Evolutionary conservation across 768 basidiomycete genomes (phyloP).

Genomic region (Megacollybia marginata): DNA sequence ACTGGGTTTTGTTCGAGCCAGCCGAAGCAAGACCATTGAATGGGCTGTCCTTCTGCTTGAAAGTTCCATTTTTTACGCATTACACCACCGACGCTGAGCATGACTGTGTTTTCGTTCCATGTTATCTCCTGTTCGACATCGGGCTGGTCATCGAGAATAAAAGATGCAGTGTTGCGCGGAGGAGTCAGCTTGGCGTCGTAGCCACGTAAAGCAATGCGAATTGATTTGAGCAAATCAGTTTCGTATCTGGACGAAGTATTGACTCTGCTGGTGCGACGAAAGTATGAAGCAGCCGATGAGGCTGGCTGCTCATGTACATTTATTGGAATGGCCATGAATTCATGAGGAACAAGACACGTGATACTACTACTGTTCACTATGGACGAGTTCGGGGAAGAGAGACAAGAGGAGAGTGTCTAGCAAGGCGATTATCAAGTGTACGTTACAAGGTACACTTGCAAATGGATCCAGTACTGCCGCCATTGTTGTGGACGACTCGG

Average conservation of each 20-base stretch:
- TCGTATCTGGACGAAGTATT: slow-evolving; percentile 3
- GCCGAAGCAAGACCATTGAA: slow-evolving; percentile 79
- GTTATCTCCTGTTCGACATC: slow-evolving; percentile 57
- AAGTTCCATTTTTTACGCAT: slow-evolving; percentile 73
- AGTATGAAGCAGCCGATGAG: background rate
- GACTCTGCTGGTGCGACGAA: background rate
- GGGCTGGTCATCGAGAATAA: slow-evolving; percentile 29
- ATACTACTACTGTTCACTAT: background rate
- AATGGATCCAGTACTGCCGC: slow-evolving; percentile 54
- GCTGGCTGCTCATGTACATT: background rate
- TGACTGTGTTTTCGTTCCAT: slow-evolving; percentile 61
- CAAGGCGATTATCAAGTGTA: slow-evolving; percentile 66
- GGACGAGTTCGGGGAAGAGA: slow-evolving; percentile 68
- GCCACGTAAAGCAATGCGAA: slow-evolving; percentile 54
- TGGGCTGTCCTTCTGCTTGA: slow-evolving; percentile 57
- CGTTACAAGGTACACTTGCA: slow-evolving; percentile 61
- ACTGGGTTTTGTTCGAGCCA: slow-evolving; percentile 47
- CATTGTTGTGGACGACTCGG: slow-evolving; percentile 40
- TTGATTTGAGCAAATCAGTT: slow-evolving; percentile 45
- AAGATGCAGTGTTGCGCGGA: slow-evolving; percentile 33
- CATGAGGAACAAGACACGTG: no score
- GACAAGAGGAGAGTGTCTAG: slow-evolving; percentile 65
- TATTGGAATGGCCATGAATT: slow-evolving; percentile 10
- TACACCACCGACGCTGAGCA: slow-evolving; percentile 60
- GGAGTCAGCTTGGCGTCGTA: slow-evolving; percentile 34